A percentile compares a stretch with the other conserved stretches of the same genome.
phyloP scores from a whole-genome alignment of 2,329 filamentous ascomycete species.

The Colletotrichum echinochloae region DNA sequence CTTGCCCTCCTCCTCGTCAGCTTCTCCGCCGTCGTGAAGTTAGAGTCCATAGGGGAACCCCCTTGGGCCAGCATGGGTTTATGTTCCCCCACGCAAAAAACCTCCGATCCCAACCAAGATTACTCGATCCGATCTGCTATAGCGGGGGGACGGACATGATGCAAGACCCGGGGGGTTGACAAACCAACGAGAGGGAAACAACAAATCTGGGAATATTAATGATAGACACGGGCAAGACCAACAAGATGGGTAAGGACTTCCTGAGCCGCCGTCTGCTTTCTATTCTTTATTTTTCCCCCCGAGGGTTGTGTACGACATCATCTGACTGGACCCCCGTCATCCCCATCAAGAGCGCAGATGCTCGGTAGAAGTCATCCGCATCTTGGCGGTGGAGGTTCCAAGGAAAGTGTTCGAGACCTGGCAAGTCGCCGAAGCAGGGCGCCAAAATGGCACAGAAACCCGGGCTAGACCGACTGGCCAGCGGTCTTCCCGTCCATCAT shows the following conservation, averaged over 20 bases:
- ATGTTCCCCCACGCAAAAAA: not conserved
- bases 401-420: slow-evolving; percentile 23
- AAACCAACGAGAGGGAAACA: not conserved
- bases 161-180: slow-evolving; percentile 2
- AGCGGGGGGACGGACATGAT: not conserved
- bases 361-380: not conserved
- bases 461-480: not conserved
- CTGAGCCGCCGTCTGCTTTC: not conserved
- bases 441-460: not conserved
- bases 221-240: not conserved
- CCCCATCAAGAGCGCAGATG: not conserved
- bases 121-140: slow-evolving; percentile 25
- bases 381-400: slow-evolving; percentile 19
- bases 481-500: not conserved
- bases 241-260: not conserved
- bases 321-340: not conserved
- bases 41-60: not conserved
- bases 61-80: not conserved
- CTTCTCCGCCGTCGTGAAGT: not conserved
- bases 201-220: not conserved
- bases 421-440: slow-evolving; percentile 21
- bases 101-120: slow-evolving; percentile 1
- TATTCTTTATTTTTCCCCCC: too few relatives aligned
- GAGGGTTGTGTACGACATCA: not conserved
- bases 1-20: not conserved